phyloP scores from a whole-genome alignment of 2,329 filamentous ascomycete genomes.

The Trichoderma sp. region DNA sequence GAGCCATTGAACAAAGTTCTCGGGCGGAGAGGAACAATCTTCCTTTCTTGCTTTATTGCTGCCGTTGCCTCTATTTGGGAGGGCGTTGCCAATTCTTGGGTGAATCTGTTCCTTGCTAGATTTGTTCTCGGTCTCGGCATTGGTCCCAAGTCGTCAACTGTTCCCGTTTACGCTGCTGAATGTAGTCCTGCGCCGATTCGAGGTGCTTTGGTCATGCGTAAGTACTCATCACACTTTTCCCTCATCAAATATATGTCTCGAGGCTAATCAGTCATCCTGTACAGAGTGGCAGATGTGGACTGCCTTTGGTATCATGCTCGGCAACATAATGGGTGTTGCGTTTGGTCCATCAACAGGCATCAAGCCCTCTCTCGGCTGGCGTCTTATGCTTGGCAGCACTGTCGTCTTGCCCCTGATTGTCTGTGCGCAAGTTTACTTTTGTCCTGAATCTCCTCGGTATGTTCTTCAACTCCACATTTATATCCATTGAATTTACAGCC shows the following conservation, averaged over 20 bases:
- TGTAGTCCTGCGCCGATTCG: slow-evolving; percentile 64
- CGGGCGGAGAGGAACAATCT: slow-evolving; percentile 23
- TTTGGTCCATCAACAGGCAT: slow-evolving; percentile 38
- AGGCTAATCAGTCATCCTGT: neutral
- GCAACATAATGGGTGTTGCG: slow-evolving; percentile 53
- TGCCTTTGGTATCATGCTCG: slow-evolving; percentile 41
- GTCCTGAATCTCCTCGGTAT: slow-evolving; percentile 56
- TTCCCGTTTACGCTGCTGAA: slow-evolving; percentile 72
- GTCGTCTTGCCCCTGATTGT: slow-evolving; percentile 53
- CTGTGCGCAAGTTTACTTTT: slow-evolving; percentile 57
- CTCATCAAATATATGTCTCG: neutral
- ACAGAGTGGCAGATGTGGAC: slow-evolving; percentile 24
- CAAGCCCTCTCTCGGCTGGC: slow-evolving; percentile 49
- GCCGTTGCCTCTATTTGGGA: slow-evolving; percentile 23
- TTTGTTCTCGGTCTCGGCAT: slow-evolving; percentile 67
- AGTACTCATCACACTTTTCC: neutral
- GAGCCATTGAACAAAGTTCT: slow-evolving; percentile 21
- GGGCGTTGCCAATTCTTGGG: slow-evolving; percentile 46
- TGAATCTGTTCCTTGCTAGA: slow-evolving; percentile 60
- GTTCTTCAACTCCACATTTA: neutral
- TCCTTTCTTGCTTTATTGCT: slow-evolving; percentile 22
- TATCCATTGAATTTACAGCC: neutral
- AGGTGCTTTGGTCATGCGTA: slow-evolving; percentile 68
- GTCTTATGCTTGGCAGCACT: slow-evolving; percentile 60
- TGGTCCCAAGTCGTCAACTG: slow-evolving; percentile 60